Conservation (phyloP, 805 yeast genomes). For the Saccharomycodes ludwigii region DNA sequence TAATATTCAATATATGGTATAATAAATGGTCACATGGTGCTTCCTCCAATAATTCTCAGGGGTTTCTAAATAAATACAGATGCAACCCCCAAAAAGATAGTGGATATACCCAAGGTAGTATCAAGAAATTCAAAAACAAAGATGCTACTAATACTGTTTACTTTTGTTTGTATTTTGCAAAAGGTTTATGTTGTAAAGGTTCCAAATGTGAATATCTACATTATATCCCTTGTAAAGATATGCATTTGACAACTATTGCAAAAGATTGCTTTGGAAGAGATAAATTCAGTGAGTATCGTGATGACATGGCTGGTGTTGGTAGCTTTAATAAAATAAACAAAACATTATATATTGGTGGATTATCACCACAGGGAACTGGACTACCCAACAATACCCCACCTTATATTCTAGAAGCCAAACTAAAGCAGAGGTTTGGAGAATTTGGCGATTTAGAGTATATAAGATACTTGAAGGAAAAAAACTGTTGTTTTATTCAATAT, state of each 20-base stretch:
- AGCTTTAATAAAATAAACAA: slow-evolving; percentile 56
- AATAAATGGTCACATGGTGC: slow-evolving; percentile 62
- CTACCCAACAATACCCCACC: slow-evolving; percentile 27
- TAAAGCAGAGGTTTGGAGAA: slow-evolving; percentile 37
- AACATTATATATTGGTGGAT: slow-evolving; percentile 64
- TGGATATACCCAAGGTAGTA: slow-evolving; percentile 67
- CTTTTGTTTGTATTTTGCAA: slow-evolving; percentile 76
- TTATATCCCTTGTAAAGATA: slow-evolving; percentile 59
- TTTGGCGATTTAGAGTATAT: slow-evolving; percentile 68
- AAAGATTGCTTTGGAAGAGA: slow-evolving; percentile 91
- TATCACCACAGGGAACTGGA: slow-evolving; percentile 22
- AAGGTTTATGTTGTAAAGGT: slow-evolving; percentile 80
- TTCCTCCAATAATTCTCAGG: slow-evolving; percentile 22
- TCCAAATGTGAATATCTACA: slow-evolving; percentile 66
- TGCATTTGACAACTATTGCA: slow-evolving; percentile 26
- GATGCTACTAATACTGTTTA: slow-evolving; percentile 22
- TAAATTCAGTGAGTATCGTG: slow-evolving; percentile 66
- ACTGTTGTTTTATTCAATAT: slow-evolving; percentile 71
- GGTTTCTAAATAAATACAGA: slow-evolving; percentile 42
- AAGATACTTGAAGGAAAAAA: slow-evolving; percentile 45
- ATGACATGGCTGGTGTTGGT: slow-evolving; percentile 94
- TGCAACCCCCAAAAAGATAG: slow-evolving; percentile 52
- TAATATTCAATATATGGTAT: slow-evolving; percentile 79
- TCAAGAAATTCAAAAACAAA: slow-evolving; percentile 23
- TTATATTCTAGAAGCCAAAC: slow-evolving; percentile 28